Percentiles rank a stretch among this genome's conserved stretches.
These are phyloP conservation scores for Juglanconis oblonga DNA, from an alignment of 2,329 filamentous ascomycete species.

Conservation along the genomic window DNA sequence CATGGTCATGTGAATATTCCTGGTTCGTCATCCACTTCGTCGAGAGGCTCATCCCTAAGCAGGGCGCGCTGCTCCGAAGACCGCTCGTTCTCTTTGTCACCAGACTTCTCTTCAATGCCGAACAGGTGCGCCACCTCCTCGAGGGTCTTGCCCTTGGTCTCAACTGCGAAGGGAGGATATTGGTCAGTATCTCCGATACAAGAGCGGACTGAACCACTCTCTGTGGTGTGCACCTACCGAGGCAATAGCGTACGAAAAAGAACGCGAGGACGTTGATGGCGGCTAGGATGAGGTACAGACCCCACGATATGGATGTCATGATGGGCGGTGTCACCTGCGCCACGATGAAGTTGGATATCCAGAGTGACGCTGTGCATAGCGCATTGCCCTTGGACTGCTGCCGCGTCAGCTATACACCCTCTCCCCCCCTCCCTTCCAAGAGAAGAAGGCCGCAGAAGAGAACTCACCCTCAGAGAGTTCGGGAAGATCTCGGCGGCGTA, in stretches of 20 bases:
- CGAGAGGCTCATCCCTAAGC: not conserved
- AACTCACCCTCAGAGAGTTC: slow-evolving; percentile 26
- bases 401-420: not conserved
- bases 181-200: not conserved
- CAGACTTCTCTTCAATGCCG: slow-evolving; percentile 20
- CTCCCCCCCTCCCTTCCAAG: no score
- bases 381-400: slow-evolving; percentile 28
- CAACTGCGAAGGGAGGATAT: slow-evolving; percentile 9
- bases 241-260: slow-evolving; percentile 25
- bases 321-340: slow-evolving; percentile 24
- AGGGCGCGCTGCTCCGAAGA: slow-evolving; percentile 12
- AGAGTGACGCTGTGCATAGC: slow-evolving; percentile 28
- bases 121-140: slow-evolving; percentile 28
- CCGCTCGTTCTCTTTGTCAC: not conserved
- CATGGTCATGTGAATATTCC: not conserved
- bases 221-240: slow-evolving; percentile 6
- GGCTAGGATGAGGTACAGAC: slow-evolving; percentile 26
- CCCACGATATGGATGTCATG: slow-evolving; percentile 25
- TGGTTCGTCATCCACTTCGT: not conserved
- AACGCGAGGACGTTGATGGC: slow-evolving; percentile 26
- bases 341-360: slow-evolving; percentile 30
- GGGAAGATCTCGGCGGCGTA: slow-evolving; percentile 32
- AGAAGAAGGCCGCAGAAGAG: not conserved
- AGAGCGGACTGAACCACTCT: no score
- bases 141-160: slow-evolving; percentile 23